Conservation (phyloP, 139 green algal genomes). For the Eudorina sp. region DNA sequence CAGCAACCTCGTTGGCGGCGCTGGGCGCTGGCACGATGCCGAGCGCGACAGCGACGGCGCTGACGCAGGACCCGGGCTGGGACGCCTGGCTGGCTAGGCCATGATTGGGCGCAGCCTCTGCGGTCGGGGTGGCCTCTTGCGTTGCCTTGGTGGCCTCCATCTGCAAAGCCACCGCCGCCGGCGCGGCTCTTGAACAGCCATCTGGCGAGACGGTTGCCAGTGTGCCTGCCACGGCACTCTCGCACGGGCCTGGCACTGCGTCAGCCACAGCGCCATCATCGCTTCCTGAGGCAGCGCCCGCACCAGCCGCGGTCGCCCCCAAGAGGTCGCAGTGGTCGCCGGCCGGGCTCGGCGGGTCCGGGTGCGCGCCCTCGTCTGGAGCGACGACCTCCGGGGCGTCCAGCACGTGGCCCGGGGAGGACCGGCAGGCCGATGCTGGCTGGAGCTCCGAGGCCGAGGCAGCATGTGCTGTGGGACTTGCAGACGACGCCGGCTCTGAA, state of each 20-base stretch:
- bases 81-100: too few relatives aligned
- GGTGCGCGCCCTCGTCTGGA: neutral
- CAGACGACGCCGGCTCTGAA: too few relatives aligned
- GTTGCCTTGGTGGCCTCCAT: neutral
- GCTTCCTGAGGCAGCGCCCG: neutral
- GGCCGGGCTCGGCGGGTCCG: too few relatives aligned
- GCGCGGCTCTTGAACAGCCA: neutral
- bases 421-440: neutral
- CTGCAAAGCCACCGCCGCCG: neutral
- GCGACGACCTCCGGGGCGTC: neutral
- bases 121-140: neutral
- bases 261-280: neutral
- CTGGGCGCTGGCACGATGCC: neutral
- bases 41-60: neutral
- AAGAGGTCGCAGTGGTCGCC: neutral
- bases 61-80: neutral
- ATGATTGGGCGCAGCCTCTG: too few relatives aligned
- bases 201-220: neutral
- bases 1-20: neutral
- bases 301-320: neutral
- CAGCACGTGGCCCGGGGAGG: neutral
- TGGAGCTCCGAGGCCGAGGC: too few relatives aligned
- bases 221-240: neutral
- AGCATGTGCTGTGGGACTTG: too few relatives aligned
- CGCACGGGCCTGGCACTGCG: neutral